Conservation (phyloP, 108 stramenopile species). For the Cylindrotheca closterium region DNA sequence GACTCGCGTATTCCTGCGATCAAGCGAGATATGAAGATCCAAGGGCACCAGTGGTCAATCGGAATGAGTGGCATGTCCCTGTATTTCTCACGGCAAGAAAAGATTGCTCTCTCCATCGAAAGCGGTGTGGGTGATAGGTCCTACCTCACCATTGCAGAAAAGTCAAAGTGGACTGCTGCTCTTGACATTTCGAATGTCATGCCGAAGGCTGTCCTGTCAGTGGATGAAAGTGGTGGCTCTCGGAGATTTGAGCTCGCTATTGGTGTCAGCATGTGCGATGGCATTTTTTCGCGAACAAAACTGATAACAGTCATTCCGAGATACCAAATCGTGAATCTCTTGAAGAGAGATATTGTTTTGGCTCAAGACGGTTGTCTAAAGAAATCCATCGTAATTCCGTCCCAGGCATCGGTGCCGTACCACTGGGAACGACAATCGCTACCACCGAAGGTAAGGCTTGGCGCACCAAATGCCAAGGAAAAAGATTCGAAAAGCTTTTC, state of each 20-base stretch:
- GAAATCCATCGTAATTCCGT: conserved; percentile 41
- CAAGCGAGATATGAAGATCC: conserved; percentile 39
- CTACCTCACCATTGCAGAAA: conserved; percentile 5
- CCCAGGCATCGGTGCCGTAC: conserved; percentile 60
- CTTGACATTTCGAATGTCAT: conserved; percentile 77
- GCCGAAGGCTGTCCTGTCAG: conserved; percentile 65
- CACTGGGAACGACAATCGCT: conserved; percentile 62
- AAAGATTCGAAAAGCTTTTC: conserved; percentile 25
- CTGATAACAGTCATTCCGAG: conserved; percentile 67
- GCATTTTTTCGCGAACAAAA: conserved; percentile 61
- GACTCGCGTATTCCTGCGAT: conserved; percentile 30
- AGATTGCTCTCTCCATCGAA: conserved; percentile 61
- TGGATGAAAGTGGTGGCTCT: conserved; percentile 57
- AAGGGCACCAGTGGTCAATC: conserved; percentile 74
- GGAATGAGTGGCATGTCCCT: conserved; percentile 74
- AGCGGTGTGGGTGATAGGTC: conserved; percentile 20
- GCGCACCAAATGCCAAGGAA: conserved; percentile 35
- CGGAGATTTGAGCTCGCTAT: conserved; percentile 72
- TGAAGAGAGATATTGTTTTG: conserved; percentile 49
- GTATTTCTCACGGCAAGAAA: conserved; percentile 59
- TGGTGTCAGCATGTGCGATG: conserved; percentile 61
- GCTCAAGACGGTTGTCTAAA: conserved; percentile 67
- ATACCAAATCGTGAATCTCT: conserved; percentile 74
- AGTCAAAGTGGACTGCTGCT: conserved; percentile 63
- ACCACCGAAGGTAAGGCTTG: conserved; percentile 51